Evolutionary conservation across 1,284 basidiomycete genomes (phyloP), one percentile per base, ranked within the genome.

Genomic region (Anthracocystis panici-leucophaei): DNA sequence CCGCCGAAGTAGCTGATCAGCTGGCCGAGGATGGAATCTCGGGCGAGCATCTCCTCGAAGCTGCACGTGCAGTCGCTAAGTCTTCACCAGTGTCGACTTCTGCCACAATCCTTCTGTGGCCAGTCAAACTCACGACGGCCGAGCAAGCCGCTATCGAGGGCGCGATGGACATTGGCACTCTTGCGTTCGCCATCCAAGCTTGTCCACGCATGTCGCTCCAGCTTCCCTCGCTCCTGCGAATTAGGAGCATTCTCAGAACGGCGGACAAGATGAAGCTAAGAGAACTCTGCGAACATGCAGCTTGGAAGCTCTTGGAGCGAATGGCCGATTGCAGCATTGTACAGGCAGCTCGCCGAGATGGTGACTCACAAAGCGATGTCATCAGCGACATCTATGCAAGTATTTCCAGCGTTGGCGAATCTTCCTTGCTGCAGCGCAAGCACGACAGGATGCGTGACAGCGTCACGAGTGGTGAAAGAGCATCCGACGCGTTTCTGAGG

Each of bases 111-210:
- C 69, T 66, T 16, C 35, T 72, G 18, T 72, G 69, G 69, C 69
- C 69, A 1, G 60, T 59, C 53, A 51, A 48, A n/a, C 21, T 63
- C 51, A 44, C 56, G 0, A 33, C 59, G 14, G 46, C 50, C 11
- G 63, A 65, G 27, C 51, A 58, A 5, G 35, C 38, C 6, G 54
- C 68, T 1, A 58, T 65, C 25, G 68, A 71, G 48, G 25, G 56
- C 10, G 38, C 51, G 23, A 55, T 71, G 51, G 68, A 71, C 41
- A 53, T 58, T 16, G 58, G 40, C 9, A 65, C 68, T 2, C 45
- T 71, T n/a, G 21, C 54, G 10, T 71, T 91, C 91, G 0, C 90
- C 92, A 75, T 92, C 91, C 1, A 89, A 94, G 59, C 87, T 94
- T 51, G 58, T 38, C 31, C 83, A 61, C 75, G 35, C 41, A 42